phyloP scores from a whole-genome alignment of 129 eudicot genomes.

The Tagetes patula region DNA sequence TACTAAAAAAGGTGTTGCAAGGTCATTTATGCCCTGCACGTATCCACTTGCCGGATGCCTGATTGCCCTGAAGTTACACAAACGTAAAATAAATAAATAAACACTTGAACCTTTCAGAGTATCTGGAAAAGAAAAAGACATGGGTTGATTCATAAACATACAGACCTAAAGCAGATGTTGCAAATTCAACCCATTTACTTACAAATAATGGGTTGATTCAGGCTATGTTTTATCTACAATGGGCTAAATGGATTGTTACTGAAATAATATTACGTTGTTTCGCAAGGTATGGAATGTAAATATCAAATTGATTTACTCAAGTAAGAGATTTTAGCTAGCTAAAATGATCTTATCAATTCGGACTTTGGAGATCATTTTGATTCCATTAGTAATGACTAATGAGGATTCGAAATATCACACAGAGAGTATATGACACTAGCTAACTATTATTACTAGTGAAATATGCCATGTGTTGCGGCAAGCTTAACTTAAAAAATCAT shows the following conservation, averaged over 20 bases:
- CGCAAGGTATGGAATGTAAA: too few species aligned
- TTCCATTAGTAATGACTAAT: too few species aligned
- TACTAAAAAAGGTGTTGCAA: constrained; percentile 87
- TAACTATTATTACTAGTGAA: neutral
- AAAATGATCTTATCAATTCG: too few species aligned
- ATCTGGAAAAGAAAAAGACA: neutral
- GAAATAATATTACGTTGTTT: neutral
- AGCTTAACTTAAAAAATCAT: too few species aligned
- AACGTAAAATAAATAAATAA: neutral
- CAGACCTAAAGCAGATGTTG: neutral
- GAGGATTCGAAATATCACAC: too few species aligned
- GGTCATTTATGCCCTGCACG: constrained; percentile 97
- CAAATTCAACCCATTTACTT: neutral
- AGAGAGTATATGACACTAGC: neutral
- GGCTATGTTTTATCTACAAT: neutral
- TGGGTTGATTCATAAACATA: neutral
- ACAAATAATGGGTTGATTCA: neutral
- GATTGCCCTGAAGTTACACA: constrained; percentile 71
- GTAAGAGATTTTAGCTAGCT: too few species aligned
- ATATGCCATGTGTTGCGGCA: too few species aligned
- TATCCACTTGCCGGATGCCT: constrained; percentile 99
- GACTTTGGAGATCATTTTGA: too few species aligned
- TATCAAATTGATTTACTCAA: too few species aligned
- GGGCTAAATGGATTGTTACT: neutral
- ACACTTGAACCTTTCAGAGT: constrained; percentile 9